phyloP scores from a whole-genome alignment of 257 asterid genomes.

The Ballota nigra region DNA sequence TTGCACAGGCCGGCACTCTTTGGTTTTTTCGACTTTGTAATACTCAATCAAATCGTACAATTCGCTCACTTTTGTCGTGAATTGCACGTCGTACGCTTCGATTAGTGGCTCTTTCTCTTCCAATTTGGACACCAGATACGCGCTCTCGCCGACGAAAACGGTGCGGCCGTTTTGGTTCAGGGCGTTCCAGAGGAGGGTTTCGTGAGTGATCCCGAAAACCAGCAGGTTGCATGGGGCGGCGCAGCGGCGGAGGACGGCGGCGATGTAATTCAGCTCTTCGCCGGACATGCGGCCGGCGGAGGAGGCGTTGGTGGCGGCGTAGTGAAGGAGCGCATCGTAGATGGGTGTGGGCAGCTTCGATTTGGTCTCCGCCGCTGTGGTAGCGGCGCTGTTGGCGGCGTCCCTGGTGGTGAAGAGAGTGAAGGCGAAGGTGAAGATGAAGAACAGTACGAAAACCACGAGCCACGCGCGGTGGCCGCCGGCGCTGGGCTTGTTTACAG shows the following conservation, averaged over 20 bases:
- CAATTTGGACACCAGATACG: constrained; percentile 43
- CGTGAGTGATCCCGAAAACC: constrained; percentile 78
- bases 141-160: constrained; percentile 64
- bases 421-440: constrained; percentile 56
- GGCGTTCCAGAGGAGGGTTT: constrained; percentile 71
- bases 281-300: constrained; percentile 47
- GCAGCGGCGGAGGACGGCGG: constrained; percentile 62
- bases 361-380: constrained; percentile 8
- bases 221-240: constrained; percentile 65
- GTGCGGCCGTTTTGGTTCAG: constrained; percentile 80
- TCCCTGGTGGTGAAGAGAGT: constrained; percentile 55
- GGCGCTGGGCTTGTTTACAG: constrained; percentile 48
- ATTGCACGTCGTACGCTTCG: constrained; percentile 79
- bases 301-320: constrained; percentile 50
- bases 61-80: constrained; percentile 66
- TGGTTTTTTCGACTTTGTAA: constrained; percentile 35
- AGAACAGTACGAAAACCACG: constrained; percentile 42
- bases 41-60: constrained; percentile 50
- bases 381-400: constrained; percentile 11
- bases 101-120: constrained; percentile 57
- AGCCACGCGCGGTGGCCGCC: constrained; percentile 54
- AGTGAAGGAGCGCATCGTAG: constrained; percentile 69
- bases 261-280: constrained; percentile 48
- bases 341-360: constrained; percentile 41
- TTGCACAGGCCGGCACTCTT: constrained; percentile 71